These are phyloP conservation scores for Dicorynia guianensis DNA, from an alignment of 306 rosid species.

Conservation along the genomic window DNA sequence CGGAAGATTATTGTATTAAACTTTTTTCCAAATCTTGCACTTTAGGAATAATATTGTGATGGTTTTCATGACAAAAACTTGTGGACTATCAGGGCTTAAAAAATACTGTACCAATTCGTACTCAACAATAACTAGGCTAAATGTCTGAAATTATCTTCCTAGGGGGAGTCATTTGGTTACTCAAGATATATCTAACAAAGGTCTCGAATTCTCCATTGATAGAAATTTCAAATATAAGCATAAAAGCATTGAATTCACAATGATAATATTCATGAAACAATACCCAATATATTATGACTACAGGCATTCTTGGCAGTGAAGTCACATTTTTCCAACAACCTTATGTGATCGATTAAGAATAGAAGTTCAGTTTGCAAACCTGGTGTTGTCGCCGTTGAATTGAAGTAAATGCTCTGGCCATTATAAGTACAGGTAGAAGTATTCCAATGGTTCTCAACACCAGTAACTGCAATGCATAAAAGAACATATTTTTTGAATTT, in stretches of 20 bases:
- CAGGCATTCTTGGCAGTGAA: neutral
- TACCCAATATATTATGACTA: neutral
- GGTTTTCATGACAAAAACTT: neutral
- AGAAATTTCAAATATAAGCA: neutral
- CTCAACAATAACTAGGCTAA: neutral
- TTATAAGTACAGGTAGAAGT: conserved; percentile 65
- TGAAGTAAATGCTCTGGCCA: conserved; percentile 59
- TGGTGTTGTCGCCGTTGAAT: conserved; percentile 62
- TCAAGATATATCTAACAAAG: too few species aligned
- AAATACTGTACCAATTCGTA: too few species aligned
- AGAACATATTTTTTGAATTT: neutral
- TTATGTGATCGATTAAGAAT: neutral
- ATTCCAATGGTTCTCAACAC: conserved; percentile 65
- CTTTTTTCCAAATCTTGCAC: neutral
- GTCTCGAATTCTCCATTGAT: neutral
- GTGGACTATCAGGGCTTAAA: neutral
- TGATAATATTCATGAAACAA: neutral
- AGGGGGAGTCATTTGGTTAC: neutral
- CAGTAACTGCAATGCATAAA: conserved; percentile 56
- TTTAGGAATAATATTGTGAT: neutral
- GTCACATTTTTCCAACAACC: neutral
- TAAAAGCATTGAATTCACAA: neutral
- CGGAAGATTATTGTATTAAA: too few species aligned
- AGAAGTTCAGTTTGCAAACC: conserved; percentile 46
- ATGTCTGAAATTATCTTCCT: neutral